Evolutionary conservation across 2,329 filamentous ascomycete genomes (phyloP), one percentile per base, ranked within the genome.

Genomic region (Metarhizium anisopliae): DNA sequence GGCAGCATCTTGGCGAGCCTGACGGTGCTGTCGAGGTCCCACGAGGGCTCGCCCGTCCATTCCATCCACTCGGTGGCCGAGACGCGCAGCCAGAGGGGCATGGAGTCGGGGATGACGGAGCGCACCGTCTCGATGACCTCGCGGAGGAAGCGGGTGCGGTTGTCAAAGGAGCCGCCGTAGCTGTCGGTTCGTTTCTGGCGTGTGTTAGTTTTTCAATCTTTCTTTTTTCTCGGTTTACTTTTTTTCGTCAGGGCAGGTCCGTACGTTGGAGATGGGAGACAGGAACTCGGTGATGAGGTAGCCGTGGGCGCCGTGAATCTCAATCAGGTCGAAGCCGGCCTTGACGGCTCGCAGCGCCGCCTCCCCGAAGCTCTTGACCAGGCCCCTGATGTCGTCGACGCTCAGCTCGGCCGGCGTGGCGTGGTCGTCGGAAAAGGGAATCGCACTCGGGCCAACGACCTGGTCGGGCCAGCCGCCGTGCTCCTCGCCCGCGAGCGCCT

Each of bases 241-340:
- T 25, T 25, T 25, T 25, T 25, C 25, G 25, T 25, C 25, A 25
- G 4, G 25, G 4, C 25, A 25, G 3, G 25, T 25, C 25, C 25
- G 25, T 61, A 75, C 72, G 66, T 87, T 87, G 52, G 74, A 76
- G 10, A 79, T 69, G 4, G 80, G 78, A 4, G 78, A 85, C 14
- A 87, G 71, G 67, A 90, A 90, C 61, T 86, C 78, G 56, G 79
- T 78, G 8, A 87, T 67, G 2, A 90, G 73, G 63, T 89, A 90
- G 3, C 85, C 84, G 61, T 87, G 85, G 1, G 83, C 83, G 13
- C 66, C 77, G 60, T 84, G 80, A 20, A 83, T 75, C 69, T 95
- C 90, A 57, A 95, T 84, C 7, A 85, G 80, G 66, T 95, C 90
- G 51, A 89, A 81, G 0, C 90, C 90, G 1, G 84, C 86, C 59